phyloP scores from a whole-genome alignment of 2,329 filamentous ascomycete species.

The Lecanicillium sp. region DNA sequence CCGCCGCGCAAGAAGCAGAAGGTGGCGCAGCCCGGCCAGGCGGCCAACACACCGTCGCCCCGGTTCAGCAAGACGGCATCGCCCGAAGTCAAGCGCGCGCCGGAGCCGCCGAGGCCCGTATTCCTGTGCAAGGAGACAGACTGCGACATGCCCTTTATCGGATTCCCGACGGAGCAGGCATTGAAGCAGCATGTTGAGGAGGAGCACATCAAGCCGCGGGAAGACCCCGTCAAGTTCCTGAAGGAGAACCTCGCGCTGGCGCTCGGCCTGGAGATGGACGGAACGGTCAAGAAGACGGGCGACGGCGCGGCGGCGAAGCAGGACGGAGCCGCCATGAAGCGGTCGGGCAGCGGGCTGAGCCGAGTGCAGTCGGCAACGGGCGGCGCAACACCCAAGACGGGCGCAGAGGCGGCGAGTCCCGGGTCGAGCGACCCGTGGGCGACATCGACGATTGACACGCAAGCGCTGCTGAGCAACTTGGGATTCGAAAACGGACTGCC shows the following conservation, averaged over 20 bases:
- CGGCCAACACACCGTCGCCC: conserved; percentile 40
- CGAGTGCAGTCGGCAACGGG: conserved; percentile 27
- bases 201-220: conserved; percentile 51
- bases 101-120: conserved; percentile 34
- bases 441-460: conserved; percentile 45
- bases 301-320: conserved; percentile 24
- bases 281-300: conserved; percentile 31
- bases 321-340: conserved; percentile 46
- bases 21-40: conserved; percentile 40
- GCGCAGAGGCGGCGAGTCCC: conserved; percentile 14
- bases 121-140: conserved; percentile 48
- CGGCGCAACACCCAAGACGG: conserved; percentile 25
- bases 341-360: conserved; percentile 40
- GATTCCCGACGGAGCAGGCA: conserved; percentile 50
- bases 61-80: conserved; percentile 42
- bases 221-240: conserved; percentile 49
- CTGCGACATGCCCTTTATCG: conserved; percentile 45
- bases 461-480: conserved; percentile 31
- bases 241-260: conserved; percentile 42
- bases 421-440: conserved; percentile 28
- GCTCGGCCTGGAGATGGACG: conserved; percentile 48
- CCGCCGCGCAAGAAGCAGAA: conserved; percentile 53
- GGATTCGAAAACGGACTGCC: conserved; percentile 29
- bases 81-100: conserved; percentile 35
- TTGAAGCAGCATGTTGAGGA: conserved; percentile 49